Evolutionary conservation across 2,329 filamentous ascomycete species (phyloP).

Genomic region (Hyphodiscus sp.): DNA sequence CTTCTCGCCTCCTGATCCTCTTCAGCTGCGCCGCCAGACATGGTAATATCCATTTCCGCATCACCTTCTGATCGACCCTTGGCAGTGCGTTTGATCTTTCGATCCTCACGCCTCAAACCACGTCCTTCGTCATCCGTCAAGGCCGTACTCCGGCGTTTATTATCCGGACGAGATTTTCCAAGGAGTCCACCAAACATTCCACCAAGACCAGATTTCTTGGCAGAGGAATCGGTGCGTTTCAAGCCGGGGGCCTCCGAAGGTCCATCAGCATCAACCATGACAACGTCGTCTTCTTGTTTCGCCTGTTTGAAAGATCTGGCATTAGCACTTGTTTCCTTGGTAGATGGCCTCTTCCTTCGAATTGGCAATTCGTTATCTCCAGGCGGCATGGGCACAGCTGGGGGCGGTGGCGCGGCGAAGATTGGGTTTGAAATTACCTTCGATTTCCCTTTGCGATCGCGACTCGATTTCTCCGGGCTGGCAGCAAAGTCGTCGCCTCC

Average conservation of each 20-base stretch:
- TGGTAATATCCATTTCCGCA: conserved; percentile 36
- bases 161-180: conserved; percentile 37
- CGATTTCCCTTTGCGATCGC: conserved; percentile 34
- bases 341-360: conserved; percentile 21
- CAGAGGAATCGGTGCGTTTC: conserved; percentile 54
- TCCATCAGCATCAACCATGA: conserved; percentile 48
- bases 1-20: conserved; percentile 55
- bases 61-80: conserved; percentile 37
- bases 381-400: conserved; percentile 28
- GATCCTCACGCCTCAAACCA: conserved; percentile 29
- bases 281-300: conserved; percentile 56
- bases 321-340: conserved; percentile 31
- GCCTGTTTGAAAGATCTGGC: conserved; percentile 51
- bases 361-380: conserved; percentile 23
- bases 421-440: conserved; percentile 34
- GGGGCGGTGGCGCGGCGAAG: conserved; percentile 18
- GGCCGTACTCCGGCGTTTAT: conserved; percentile 44
- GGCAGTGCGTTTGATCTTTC: conserved; percentile 28
- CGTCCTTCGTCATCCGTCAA: conserved; percentile 44
- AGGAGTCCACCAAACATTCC: conserved; percentile 56
- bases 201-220: conserved; percentile 53
- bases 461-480: conserved; percentile 41
- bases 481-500: conserved; percentile 36
- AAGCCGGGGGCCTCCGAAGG: conserved; percentile 36
- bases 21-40: conserved; percentile 42